Conservation (phyloP, 768 basidiomycete species). For the Calocybe cyanea region DNA sequence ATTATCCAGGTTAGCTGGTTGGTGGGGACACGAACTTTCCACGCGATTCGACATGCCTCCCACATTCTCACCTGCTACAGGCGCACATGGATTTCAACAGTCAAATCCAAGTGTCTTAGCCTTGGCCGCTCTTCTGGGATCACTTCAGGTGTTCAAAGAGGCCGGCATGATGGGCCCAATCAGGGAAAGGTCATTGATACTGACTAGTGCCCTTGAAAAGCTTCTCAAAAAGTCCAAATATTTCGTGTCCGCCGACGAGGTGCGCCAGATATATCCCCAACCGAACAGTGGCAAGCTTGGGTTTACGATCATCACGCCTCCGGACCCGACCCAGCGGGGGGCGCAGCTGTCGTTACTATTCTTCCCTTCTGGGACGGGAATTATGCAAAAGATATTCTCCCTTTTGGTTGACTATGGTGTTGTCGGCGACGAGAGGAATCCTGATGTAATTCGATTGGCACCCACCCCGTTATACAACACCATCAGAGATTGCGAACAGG, state of each 20-base stretch:
- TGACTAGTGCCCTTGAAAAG: conserved; percentile 71
- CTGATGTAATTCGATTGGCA: conserved; percentile 88
- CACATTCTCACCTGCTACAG: conserved; percentile 75
- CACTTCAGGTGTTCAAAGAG: conserved; percentile 74
- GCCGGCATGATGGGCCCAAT: conserved; percentile 72
- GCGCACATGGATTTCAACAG: conserved; percentile 94
- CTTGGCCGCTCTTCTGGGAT: conserved; percentile 76
- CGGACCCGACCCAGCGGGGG: conserved; percentile 61
- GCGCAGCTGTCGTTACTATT: conserved; percentile 87
- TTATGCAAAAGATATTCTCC: conserved; percentile 71
- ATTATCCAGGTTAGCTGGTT: conserved; percentile 74
- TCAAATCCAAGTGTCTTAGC: conserved; percentile 89
- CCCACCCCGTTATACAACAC: conserved; percentile 88
- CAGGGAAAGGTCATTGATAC: conserved; percentile 60
- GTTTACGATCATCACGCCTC: conserved; percentile 94
- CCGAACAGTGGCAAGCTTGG: conserved; percentile 29
- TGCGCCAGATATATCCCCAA: conserved; percentile 24
- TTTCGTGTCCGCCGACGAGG: conserved; percentile 48
- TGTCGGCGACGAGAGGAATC: conserved; percentile 87
- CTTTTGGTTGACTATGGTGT: conserved; percentile 67
- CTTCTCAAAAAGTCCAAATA: conserved; percentile 59
- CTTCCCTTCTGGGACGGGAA: conserved; percentile 51
- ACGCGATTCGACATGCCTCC: conserved; percentile 92
- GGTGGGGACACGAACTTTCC: conserved; percentile 93
- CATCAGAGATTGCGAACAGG: conserved; percentile 69